Base-by-base conservation (phyloP, 305 asterid species). In the Lippia alba region DNA sequence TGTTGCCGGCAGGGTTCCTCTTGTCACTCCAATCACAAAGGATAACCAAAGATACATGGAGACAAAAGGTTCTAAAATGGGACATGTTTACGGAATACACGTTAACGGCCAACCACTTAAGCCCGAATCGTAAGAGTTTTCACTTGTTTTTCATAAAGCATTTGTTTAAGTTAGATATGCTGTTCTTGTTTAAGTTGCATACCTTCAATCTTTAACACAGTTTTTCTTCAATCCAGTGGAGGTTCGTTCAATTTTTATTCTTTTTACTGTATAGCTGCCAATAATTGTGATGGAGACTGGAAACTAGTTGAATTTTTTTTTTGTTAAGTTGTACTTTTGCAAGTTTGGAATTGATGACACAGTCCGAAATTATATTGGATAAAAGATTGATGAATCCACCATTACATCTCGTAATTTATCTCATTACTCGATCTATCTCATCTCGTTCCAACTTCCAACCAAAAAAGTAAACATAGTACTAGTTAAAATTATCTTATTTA, bases 1-100 rank as follows among this genome's bases (percentile, higher is more conserved):
- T 18, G 79, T 93, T 59, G 84, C 85, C 0, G 97, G 94, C 39
- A 76, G 96, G 62, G 97, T 93, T 19, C 96, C 96, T 6, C 83
- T 93, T 11, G 71, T 85, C 46, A 75, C 91, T 44, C 89, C 90
- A 34, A 83, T 89, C 64, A 89, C 95, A 8, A 74, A 51, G 64
- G 89, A 87, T 56, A 86, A 92, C 80, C 76, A 78, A 70, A 79
- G 86, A 76, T 85, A 88, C 55, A 71, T 83, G 9, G 94, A 91
- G 84, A 87, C 96, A 3, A 91, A 89, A 49, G 89, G 87, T 6
- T 72, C 85, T 56, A 85, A 89, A 74, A 81, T 86, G 90, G 93
- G 93, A 24, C 96, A 90, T 34, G 64, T 85, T 49, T 85, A 82
- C 32, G 94, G 86, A 12, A 16, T 67, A 0, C 87, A 84, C 41